Base-by-base conservation (phyloP, 164 flowering plant genomes). In the Umbellularia californica region DNA sequence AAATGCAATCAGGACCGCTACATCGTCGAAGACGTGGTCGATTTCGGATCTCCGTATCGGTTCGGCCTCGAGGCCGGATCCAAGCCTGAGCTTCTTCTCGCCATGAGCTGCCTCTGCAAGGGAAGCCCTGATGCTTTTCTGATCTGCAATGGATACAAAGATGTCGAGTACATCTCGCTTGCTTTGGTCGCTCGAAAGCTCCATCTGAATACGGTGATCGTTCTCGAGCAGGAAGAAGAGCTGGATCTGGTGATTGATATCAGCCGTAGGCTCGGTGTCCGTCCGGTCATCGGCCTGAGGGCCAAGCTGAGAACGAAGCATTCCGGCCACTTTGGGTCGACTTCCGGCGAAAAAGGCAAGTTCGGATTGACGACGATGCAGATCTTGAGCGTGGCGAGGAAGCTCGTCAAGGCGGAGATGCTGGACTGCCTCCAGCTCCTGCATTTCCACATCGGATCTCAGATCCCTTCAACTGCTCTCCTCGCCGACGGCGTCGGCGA, bases 321-420 rank as follows among this genome's bases (percentile, higher is more conserved):
- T 75, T 85, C 94, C 1, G 99, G 99, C 23, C 99, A 95, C 81
- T 95, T 93, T 67, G 99, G 99, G n/a, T 85, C 97, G 7, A 95
- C 98, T 30, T 95, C 99, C 0, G 99, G 99, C n/a, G 99, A 93
- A 85, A 95, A 89, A 50, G 99, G 99, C 5, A 95, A 95, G 80
- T 95, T 95, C 65, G 99, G 99, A 17, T 76, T 95, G 51, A 93
- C 91, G 0, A 88, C 97, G 0, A 74, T 82, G 10, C 98, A 95
- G 81, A 88, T 95, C 66, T 52, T 95, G 27, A 81, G 91, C 1
- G 97, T 91, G 1, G 97, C 84, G 50, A 82, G 77, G 83, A 92
- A 86, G 84, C 92, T 95, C 27, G 82, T 85, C 22, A 79, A 79
- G 27, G 82, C 33, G 17, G 92, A 85, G 3, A 92, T 95, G 98